Percentiles rank a stretch among this genome's conserved stretches.
Conservation (phyloP, 176 grass and related monocot species). For the Bromus sterilis region DNA sequence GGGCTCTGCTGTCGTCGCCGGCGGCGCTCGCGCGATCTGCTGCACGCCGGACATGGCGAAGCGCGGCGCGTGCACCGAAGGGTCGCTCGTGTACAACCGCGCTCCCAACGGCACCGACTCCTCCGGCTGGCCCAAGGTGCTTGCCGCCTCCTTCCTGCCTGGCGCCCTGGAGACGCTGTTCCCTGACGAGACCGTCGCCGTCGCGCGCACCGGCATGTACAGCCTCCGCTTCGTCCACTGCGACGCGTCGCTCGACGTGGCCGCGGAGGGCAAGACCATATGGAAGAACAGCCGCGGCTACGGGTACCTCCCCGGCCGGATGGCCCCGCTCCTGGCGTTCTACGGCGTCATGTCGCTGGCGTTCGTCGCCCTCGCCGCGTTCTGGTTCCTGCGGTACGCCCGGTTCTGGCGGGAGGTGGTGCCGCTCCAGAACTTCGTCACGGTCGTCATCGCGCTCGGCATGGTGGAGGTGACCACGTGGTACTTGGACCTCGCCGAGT, state of each 20-base stretch:
- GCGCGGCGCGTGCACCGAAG: conserved; percentile 44
- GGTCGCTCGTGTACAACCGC: conserved; percentile 27
- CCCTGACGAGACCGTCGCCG: conserved; percentile 42
- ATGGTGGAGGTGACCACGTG: conserved; percentile 66
- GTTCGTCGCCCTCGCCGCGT: conserved; percentile 50
- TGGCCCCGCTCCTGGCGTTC: conserved; percentile 67
- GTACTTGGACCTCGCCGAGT: conserved; percentile 70
- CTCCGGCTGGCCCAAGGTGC: conserved; percentile 38
- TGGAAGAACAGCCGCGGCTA: conserved; percentile 80
- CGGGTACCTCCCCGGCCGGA: conserved; percentile 77
- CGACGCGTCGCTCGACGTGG: conserved; percentile 23
- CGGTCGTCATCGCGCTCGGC: conserved; percentile 64
- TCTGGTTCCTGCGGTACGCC: conserved; percentile 58
- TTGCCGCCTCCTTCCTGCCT: conserved; percentile 31
- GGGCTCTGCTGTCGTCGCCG: conserved; percentile 3
- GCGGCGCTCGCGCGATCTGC: conserved; percentile 45
- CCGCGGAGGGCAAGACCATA: conserved; percentile 51
- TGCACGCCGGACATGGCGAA: conserved; percentile 49
- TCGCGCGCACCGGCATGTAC: conserved; percentile 78
- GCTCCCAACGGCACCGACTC: background rate
- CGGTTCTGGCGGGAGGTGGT: conserved; percentile 60
- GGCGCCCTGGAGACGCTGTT: conserved; percentile 24
- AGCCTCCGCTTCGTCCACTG: conserved; percentile 70
- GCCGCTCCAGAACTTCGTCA: conserved; percentile 61
- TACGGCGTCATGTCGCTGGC: conserved; percentile 70